A percentile compares a stretch with the other conserved stretches of the same genome.
phyloP scores from a whole-genome alignment of 192 early-diverging fungal genomes.

The Nowakowskiella sp. region DNA sequence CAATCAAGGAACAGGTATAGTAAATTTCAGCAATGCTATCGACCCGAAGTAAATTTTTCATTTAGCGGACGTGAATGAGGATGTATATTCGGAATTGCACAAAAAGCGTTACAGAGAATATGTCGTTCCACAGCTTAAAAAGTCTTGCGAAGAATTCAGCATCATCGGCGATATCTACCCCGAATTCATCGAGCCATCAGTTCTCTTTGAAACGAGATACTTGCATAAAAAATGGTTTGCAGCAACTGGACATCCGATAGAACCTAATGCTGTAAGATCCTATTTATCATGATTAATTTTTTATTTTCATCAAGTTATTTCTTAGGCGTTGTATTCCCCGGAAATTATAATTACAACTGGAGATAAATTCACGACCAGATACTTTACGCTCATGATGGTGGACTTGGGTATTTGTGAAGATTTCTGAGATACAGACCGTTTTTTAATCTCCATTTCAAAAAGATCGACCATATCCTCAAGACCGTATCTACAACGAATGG shows the following conservation, averaged over 20 bases:
- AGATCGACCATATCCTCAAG: background rate
- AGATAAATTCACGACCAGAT: conserved; percentile 3
- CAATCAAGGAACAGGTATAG: too few species aligned
- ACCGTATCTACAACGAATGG: conserved; percentile 35
- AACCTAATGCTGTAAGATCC: conserved; percentile 22
- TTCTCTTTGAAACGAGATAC: conserved; percentile 42
- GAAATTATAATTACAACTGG: conserved; percentile 27
- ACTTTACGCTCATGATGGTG: conserved; percentile 30
- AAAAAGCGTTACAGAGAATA: conserved; percentile 17
- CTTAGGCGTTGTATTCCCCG: conserved; percentile 40
- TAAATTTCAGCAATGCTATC: too few species aligned
- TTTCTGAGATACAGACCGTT: background rate
- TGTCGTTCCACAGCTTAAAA: conserved; percentile 19
- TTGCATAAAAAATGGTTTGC: conserved; percentile 35
- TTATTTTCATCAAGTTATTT: conserved; percentile 4
- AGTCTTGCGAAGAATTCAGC: conserved; percentile 10
- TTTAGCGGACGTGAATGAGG: too few species aligned
- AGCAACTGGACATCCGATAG: conserved; percentile 30
- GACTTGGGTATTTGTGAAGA: conserved; percentile 24
- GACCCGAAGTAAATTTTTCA: too few species aligned
- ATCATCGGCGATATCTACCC: conserved; percentile 34
- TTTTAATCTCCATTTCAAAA: background rate
- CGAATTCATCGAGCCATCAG: conserved; percentile 10
- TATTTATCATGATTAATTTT: conserved; percentile 5
- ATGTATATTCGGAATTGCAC: conserved; percentile 30